These are phyloP conservation scores for Cytospora piceae DNA, from an alignment of 2,329 filamentous ascomycete genomes.

Conservation along the genomic window DNA sequence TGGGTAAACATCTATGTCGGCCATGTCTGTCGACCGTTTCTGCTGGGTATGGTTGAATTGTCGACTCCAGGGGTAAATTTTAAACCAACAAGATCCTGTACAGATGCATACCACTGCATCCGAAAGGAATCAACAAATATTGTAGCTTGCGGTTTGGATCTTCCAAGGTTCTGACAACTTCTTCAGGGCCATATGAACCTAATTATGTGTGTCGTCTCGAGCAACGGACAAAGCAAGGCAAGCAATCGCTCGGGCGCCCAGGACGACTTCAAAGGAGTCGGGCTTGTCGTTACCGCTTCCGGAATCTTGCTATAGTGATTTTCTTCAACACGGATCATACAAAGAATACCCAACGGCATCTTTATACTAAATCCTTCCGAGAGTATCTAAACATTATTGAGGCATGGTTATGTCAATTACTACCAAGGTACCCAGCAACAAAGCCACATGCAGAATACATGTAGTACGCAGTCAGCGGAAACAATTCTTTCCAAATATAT, in stretches of 20 bases:
- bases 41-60: neutral
- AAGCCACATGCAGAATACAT: too few relatives aligned
- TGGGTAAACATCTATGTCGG: neutral
- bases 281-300: conserved; percentile 1
- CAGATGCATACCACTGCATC: neutral
- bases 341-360: too few relatives aligned
- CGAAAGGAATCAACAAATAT: neutral
- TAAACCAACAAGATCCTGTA: neutral
- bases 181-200: too few relatives aligned
- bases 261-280: neutral
- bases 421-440: too few relatives aligned
- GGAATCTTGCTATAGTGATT: neutral
- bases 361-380: too few relatives aligned
- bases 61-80: neutral
- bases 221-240: conserved; percentile 6
- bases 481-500: too few relatives aligned
- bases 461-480: too few relatives aligned
- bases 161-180: neutral
- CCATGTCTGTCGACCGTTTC: neutral
- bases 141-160: neutral
- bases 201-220: too few relatives aligned
- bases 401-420: too few relatives aligned
- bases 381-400: too few relatives aligned
- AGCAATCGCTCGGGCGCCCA: too few relatives aligned
- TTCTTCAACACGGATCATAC: too few relatives aligned